A percentile compares a stretch with the other conserved stretches of the same genome.
These are phyloP conservation scores for Botrytis hyacinthi DNA, from an alignment of 2,329 filamentous ascomycete species.

Conservation along the genomic window DNA sequence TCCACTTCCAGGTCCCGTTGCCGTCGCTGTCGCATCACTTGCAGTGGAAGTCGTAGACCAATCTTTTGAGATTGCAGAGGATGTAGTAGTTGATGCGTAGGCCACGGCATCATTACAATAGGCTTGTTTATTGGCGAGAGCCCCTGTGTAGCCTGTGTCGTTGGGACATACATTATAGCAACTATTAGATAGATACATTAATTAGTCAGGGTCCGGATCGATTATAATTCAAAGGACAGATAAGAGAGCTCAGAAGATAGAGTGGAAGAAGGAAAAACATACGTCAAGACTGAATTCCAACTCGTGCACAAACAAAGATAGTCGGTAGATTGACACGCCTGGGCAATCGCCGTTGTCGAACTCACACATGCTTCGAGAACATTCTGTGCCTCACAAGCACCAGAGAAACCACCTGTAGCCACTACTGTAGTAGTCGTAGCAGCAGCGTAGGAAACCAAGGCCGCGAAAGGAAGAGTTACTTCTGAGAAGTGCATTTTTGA, in stretches of 20 bases:
- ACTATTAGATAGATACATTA: constrained; percentile 32
- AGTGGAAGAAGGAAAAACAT: constrained; percentile 21
- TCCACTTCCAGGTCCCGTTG: constrained; percentile 9
- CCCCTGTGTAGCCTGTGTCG: constrained; percentile 38
- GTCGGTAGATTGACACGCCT: constrained; percentile 39
- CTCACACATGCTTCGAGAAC: constrained; percentile 43
- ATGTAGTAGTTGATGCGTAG: constrained; percentile 27
- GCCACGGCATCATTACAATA: constrained; percentile 33
- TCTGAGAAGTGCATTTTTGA: constrained; percentile 25
- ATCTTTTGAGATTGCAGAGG: constrained; percentile 26
- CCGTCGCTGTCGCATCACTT: constrained; percentile 3
- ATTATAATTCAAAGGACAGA: neutral
- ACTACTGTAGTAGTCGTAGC: constrained; percentile 25
- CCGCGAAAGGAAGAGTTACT: constrained; percentile 29
- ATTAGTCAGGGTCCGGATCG: neutral
- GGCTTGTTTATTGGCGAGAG: constrained; percentile 26
- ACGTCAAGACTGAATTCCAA: constrained; percentile 53
- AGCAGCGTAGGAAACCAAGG: constrained; percentile 35
- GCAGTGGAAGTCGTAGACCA: constrained; percentile 23
- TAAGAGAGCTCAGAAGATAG: neutral
- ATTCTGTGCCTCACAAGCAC: constrained; percentile 39
- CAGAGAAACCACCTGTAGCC: neutral
- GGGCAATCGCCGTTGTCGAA: constrained; percentile 40
- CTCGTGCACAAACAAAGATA: constrained; percentile 55
- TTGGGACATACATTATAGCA: constrained; percentile 65